Base-by-base conservation (phyloP, 176 grass and related monocot genomes). In the Ananas comosus region DNA sequence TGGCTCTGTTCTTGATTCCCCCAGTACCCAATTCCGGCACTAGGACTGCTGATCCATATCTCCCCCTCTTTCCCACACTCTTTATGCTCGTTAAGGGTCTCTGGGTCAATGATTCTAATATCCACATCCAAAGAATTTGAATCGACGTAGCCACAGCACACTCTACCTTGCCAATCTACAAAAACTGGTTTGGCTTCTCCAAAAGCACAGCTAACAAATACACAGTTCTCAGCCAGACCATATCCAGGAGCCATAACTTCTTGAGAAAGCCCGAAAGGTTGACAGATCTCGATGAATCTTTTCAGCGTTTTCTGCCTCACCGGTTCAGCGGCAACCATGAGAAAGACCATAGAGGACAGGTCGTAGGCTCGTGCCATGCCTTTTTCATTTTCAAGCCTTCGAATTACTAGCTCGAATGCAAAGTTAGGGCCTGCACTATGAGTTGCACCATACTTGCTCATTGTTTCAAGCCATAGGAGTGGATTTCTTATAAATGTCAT, bases 1-100 rank as follows among this genome's bases (percentile, higher is more conserved):
- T 83, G 83, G 81, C 88, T 86, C 79, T 75, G 73, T 83, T 91
- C 80, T 48, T 83, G 47, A 69, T 76, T 83, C 16, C 68, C 68
- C 88, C 83, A 91, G 13, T 86, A 91, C 47, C 88, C 83, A 72
- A 91, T 68, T 75, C 83, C 88, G 68, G 88, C 72, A 83, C 88
- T 91, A 56, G 78, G 80, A 81, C 88, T 91, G 83, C 78, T 86
- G 51, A 91, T 86, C 88, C 88, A 91, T 83, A 91, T 91, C 78
- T 91, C 88, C 74, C 88, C 88, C 69, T 91, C 88, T 78, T 52
- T 53, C 64, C 88, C 83, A 75, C 76, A 70, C 58, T 80, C 77
- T 66, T 78, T 50, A 72, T 68, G 77, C 74, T 86, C 83, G 14
- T 29, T 78, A 33, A 83, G 50, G 66, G 77, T 83, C 64, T 91